phyloP scores from a whole-genome alignment of 169 alveolate genomes.

The Eimeria maxima region DNA sequence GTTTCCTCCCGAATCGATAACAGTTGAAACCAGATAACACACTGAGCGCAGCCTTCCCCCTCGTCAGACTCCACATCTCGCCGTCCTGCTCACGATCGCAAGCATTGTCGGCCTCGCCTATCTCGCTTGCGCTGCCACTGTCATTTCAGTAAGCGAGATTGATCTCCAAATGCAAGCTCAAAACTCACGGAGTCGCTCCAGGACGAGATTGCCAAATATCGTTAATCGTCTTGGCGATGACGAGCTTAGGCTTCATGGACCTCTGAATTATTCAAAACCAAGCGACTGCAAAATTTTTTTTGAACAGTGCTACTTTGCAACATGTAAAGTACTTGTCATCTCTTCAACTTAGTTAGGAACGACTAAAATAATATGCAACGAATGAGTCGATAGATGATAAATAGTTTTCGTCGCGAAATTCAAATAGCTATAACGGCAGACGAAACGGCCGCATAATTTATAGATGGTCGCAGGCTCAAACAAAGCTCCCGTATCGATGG shows the following conservation, averaged over 20 bases:
- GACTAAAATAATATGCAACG: neutral
- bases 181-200: neutral
- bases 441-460: neutral
- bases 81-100: conserved; percentile 79
- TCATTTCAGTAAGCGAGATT: conserved; percentile 66
- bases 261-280: neutral
- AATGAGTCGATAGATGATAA: neutral
- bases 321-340: neutral
- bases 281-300: conserved; percentile 12
- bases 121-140: conserved; percentile 82
- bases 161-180: neutral
- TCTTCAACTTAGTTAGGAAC: neutral
- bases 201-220: conserved; percentile 78
- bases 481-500: neutral
- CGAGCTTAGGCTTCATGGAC: neutral
- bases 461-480: neutral
- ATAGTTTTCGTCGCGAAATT: neutral
- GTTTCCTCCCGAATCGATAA: neutral
- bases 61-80: conserved; percentile 81
- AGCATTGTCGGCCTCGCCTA: conserved; percentile 74
- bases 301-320: conserved; percentile 53
- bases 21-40: neutral
- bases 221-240: conserved; percentile 70
- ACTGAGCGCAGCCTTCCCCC: conserved; percentile 72
- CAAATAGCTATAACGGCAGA: neutral